Conservation (phyloP, 1,284 basidiomycete genomes). For the Sutorius eximius region DNA sequence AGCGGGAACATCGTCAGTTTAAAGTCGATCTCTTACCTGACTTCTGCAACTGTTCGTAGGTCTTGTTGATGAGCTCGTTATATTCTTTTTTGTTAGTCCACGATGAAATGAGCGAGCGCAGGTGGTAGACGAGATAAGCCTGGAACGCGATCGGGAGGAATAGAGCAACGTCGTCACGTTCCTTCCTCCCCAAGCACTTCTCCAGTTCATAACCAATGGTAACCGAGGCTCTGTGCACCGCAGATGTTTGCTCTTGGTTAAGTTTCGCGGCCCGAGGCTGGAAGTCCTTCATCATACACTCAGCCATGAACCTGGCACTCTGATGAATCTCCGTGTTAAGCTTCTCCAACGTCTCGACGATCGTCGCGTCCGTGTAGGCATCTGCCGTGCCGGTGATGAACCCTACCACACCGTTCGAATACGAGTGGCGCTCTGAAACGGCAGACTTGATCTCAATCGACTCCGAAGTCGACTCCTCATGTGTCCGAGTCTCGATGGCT, state of each 20-base stretch:
- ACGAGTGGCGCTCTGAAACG: neutral
- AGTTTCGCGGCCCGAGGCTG: neutral
- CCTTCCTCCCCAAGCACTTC: neutral
- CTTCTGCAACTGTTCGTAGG: conserved; percentile 6
- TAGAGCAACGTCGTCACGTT: neutral
- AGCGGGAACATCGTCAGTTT: neutral
- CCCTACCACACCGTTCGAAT: neutral
- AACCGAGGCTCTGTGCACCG: neutral
- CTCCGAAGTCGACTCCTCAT: neutral
- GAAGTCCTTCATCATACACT: conserved; percentile 3
- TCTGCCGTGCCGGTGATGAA: conserved; percentile 9
- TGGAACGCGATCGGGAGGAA: conserved; percentile 16
- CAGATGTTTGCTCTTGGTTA: neutral
- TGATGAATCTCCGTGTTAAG: conserved; percentile 16
- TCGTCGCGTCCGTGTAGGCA: conserved; percentile 1
- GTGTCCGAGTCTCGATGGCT: neutral
- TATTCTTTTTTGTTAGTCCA: conserved; percentile 10
- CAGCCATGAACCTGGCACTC: conserved; percentile 8
- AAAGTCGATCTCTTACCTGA: neutral
- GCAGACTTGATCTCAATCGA: neutral
- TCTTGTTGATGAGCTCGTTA: neutral
- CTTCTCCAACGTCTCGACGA: conserved; percentile 6
- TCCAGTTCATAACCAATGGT: conserved; percentile 3
- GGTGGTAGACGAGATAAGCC: conserved; percentile 1
- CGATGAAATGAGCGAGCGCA: conserved; percentile 8